Evolutionary conservation across 192 early-diverging fungal species (phyloP), one percentile per base, ranked within the genome.

Genomic region (Entophlyctis helioformis): DNA sequence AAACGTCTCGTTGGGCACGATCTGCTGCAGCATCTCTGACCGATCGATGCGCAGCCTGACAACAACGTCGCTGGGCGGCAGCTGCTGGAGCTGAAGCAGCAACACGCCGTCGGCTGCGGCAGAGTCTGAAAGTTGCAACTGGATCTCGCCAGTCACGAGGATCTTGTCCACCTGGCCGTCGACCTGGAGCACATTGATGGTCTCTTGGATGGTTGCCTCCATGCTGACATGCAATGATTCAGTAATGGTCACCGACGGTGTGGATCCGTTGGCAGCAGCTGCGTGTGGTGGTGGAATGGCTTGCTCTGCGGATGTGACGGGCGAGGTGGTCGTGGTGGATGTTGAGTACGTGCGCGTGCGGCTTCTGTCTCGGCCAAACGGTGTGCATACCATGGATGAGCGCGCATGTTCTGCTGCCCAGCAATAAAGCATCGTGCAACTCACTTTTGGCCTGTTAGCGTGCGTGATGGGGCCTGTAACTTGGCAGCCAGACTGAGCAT

Each of bases 101-200:
- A n/a, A n/a, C n/a, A n/a, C n/a, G n/a, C n/a, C n/a, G n/a, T n/a
- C n/a, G 23, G 1, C 34, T 11, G 18, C 26, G 1, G 34, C 39
- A 20, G 40, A 13, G 24, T 24, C 35, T 16, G 19, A 26, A 33
- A 44, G 27, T 18, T 36, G 9, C 25, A 18, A 9, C 13, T 12
- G 13, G 16, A 69, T 53, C 25, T 64, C 67, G 13, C 67, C 67
- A 33, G 51, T 64, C 36, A 69, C 12, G 15, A 64, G 36, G 13
- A 69, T 42, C 37, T 63, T 63, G 10, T 69, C 67, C 20, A 69
- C 56, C 9, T 32, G 39, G 22, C 53, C 50, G 11, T 45, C 55
- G 20, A 44, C 36, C n/a, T 64, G 20, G 7, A 69, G 27, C 4
- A 62, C 60, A 42, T 69, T 64, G 12, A 64, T 44, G 18, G 57